These are phyloP conservation scores for Eragrostis curvula DNA, from an alignment of 176 grass and related monocot species.

Conservation along the genomic window DNA sequence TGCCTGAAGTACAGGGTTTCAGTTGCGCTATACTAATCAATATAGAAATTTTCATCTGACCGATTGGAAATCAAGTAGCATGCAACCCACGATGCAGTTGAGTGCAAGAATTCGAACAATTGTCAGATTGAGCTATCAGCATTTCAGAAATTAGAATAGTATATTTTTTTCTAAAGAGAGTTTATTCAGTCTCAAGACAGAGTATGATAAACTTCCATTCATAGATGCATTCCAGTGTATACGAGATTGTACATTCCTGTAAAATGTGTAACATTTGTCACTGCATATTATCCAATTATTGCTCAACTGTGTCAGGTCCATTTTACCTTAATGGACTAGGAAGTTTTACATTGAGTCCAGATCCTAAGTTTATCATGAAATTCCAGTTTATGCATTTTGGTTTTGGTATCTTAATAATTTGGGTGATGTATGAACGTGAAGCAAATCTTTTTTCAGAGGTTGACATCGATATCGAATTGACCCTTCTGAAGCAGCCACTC, in stretches of 20 bases:
- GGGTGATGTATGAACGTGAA: no score
- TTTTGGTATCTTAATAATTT: no score
- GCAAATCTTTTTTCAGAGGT: no score
- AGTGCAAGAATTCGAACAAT: background rate
- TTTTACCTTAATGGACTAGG: background rate
- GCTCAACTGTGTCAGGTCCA: background rate
- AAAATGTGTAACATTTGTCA: background rate
- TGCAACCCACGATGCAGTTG: background rate
- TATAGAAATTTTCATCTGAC: constrained; percentile 20
- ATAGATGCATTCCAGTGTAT: background rate
- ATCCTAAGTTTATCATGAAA: background rate
- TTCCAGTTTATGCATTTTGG: background rate
- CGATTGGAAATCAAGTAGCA: background rate
- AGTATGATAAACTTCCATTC: background rate
- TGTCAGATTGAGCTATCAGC: background rate
- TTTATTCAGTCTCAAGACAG: background rate
- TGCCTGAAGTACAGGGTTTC: background rate
- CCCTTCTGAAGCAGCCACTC: no score
- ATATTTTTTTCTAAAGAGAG: background rate
- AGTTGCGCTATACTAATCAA: background rate
- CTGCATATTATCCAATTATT: background rate
- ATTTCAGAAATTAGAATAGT: constrained; percentile 28
- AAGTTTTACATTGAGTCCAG: background rate
- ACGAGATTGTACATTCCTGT: background rate
- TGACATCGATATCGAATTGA: no score